Evolutionary conservation across 805 yeast genomes (phyloP).

Genomic region (Schwanniomyces vanrijiae): DNA sequence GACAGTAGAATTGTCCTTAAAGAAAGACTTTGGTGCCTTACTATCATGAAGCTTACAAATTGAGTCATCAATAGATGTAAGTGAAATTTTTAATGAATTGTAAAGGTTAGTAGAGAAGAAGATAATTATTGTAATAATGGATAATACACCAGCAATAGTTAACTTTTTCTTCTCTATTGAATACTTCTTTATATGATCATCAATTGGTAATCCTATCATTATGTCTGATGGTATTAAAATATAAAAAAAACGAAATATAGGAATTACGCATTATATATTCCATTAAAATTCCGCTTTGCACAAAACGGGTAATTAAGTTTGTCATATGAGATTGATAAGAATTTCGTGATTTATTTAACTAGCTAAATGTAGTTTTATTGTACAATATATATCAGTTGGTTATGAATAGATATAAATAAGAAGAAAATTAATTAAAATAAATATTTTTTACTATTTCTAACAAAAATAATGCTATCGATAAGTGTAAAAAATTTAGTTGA

Average conservation of each 20-base stretch:
- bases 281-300: not conserved
- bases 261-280: not conserved
- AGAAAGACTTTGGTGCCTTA: conserved; percentile 3
- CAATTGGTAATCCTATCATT: conserved; percentile 15
- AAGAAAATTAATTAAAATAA: no score
- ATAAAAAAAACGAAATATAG: not conserved
- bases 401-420: no score
- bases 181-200: conserved; percentile 3
- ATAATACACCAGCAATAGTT: conserved; percentile 10
- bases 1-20: conserved; percentile 30
- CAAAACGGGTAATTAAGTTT: not conserved
- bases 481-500: not conserved
- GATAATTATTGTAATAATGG: conserved; percentile 13
- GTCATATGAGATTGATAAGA: not conserved
- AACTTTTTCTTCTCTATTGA: conserved; percentile 6
- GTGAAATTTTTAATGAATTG: conserved; percentile 16
- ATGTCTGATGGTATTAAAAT: not conserved
- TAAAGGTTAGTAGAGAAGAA: conserved; percentile 17
- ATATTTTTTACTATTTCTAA: no score
- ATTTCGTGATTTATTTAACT: no score
- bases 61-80: conserved; percentile 3
- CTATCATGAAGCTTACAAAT: conserved; percentile 12
- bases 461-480: no score
- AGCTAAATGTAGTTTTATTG: no score
- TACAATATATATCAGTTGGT: no score